Evolutionary conservation across 495 filamentous ascomycete species (phyloP).

Genomic region (Trichoderma virens): DNA sequence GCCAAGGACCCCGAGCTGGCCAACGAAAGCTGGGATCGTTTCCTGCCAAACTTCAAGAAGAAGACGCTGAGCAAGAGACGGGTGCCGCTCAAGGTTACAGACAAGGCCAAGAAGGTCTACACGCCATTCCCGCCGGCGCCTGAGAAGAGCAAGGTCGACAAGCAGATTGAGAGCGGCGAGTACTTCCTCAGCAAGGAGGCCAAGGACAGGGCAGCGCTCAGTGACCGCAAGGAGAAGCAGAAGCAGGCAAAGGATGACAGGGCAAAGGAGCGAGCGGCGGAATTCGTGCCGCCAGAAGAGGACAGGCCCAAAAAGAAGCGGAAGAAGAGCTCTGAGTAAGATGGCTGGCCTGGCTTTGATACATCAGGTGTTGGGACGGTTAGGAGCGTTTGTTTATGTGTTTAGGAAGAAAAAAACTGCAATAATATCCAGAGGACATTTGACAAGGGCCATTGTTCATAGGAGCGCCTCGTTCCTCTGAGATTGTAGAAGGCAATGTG

Average conservation of each 20-base stretch:
- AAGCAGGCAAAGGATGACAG: slow-evolving; percentile 81
- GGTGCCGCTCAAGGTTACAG: slow-evolving; percentile 75
- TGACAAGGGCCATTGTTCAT: not conserved
- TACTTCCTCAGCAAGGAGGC: slow-evolving; percentile 91
- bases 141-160: slow-evolving; percentile 84
- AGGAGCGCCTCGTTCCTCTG: no score
- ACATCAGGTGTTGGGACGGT: not conserved
- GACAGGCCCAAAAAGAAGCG: slow-evolving; percentile 51
- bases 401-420: not conserved
- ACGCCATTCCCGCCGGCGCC: slow-evolving; percentile 66
- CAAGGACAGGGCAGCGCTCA: slow-evolving; percentile 73
- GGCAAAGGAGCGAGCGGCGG: slow-evolving; percentile 72
- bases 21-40: slow-evolving; percentile 89
- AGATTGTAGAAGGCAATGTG: no score
- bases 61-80: slow-evolving; percentile 77
- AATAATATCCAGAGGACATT: not conserved
- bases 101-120: slow-evolving; percentile 91
- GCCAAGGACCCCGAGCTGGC: slow-evolving; percentile 85
- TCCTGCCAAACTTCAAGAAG: slow-evolving; percentile 97
- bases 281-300: slow-evolving; percentile 81
- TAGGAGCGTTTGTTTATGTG: not conserved
- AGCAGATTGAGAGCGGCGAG: slow-evolving; percentile 96
- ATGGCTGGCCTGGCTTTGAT: not conserved
- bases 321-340: slow-evolving; percentile 32
- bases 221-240: slow-evolving; percentile 72